Evolutionary conservation across 2,329 filamentous ascomycete species (phyloP).

Genomic region (Alternaria arbusti): DNA sequence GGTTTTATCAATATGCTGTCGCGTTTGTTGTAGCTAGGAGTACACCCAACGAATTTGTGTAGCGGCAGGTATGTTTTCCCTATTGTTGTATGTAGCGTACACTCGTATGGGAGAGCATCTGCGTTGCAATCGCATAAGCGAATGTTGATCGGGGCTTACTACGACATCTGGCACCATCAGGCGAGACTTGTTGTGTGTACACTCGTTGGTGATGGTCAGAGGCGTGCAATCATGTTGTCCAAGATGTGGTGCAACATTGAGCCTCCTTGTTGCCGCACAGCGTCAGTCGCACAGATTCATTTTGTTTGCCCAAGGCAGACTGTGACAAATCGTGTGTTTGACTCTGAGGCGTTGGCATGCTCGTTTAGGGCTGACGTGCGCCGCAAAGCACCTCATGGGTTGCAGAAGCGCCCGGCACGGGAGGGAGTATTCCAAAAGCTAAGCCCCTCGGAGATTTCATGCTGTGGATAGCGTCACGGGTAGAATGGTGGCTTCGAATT

Average conservation of each 20-base stretch:
- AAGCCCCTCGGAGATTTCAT: constrained; percentile 7
- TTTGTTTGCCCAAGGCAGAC: constrained; percentile 12
- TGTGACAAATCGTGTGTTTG: neutral
- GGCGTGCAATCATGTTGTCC: neutral
- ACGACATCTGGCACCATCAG: neutral
- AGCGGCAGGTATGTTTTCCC: neutral
- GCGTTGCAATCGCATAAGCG: neutral
- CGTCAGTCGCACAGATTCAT: neutral
- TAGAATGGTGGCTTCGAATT: constrained; percentile 1
- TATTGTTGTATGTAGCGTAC: neutral
- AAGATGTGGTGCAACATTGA: constrained; percentile 5
- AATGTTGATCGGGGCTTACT: no score
- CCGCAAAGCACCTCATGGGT: neutral
- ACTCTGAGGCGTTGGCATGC: neutral
- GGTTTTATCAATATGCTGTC: neutral
- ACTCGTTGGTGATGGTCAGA: neutral
- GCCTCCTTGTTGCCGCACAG: neutral
- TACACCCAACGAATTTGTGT: neutral
- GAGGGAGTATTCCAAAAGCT: neutral
- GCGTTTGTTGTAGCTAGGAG: neutral
- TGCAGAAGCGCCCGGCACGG: constrained; percentile 1
- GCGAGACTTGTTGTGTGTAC: neutral
- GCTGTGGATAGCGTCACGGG: neutral
- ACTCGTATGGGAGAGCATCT: neutral
- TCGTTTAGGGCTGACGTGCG: constrained; percentile 1